Conservation (phyloP, 345 rosid species). For the Abelmoschus esculentus region DNA sequence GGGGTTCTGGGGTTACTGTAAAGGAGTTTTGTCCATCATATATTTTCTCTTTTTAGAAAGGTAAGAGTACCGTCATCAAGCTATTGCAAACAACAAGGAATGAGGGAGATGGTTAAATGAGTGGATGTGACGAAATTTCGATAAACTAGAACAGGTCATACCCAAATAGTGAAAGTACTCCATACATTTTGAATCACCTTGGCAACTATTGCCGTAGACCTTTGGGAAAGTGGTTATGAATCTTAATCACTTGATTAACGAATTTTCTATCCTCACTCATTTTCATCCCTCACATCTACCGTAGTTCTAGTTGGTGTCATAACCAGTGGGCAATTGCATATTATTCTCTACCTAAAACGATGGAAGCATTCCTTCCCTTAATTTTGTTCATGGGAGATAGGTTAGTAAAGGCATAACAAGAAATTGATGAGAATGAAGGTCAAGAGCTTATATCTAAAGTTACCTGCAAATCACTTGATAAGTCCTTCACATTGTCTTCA, state of each 20-base stretch:
- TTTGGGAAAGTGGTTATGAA: no score
- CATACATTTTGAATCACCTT: not conserved
- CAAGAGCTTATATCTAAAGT: slow-evolving; percentile 9
- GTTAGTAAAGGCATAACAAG: not conserved
- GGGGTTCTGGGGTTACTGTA: not conserved
- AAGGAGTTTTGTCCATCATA: not conserved
- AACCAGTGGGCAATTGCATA: not conserved
- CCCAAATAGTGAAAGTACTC: not conserved
- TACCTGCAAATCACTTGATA: slow-evolving; percentile 88
- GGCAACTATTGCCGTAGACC: not conserved
- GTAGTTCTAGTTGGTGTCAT: not conserved
- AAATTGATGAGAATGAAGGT: not conserved
- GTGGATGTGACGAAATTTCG: not conserved
- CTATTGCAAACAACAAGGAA: not conserved
- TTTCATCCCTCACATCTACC: not conserved
- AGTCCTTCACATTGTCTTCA: slow-evolving; percentile 92
- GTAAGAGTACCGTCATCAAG: not conserved
- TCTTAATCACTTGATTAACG: no score
- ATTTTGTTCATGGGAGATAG: not conserved
- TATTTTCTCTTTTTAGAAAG: not conserved
- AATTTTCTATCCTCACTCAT: no score
- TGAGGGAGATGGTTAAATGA: not conserved
- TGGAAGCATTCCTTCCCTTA: not conserved
- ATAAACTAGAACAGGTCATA: not conserved
- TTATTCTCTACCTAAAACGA: not conserved